Evolutionary conservation across 1,284 basidiomycete genomes (phyloP).

Genomic region (Cutaneotrichosporon dermatis): DNA sequence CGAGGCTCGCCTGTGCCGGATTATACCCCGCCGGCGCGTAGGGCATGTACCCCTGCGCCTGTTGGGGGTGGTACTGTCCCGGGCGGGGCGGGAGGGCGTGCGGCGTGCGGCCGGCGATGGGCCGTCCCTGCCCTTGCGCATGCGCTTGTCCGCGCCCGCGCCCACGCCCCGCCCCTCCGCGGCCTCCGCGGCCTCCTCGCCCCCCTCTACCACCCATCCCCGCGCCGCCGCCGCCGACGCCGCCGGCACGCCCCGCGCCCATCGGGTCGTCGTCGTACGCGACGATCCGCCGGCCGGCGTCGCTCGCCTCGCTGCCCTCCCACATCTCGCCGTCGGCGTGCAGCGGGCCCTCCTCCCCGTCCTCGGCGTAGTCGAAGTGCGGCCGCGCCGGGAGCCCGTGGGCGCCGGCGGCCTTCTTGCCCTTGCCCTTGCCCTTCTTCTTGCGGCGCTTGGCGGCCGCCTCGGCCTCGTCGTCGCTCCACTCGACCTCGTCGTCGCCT

Average conservation of each 20-base stretch:
- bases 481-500: slow-evolving; percentile 55
- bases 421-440: slow-evolving; percentile 14
- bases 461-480: slow-evolving; percentile 56
- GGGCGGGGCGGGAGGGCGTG: slow-evolving; percentile 9
- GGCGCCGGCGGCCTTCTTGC: slow-evolving; percentile 3
- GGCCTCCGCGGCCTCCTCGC: slow-evolving; percentile 12
- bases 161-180: slow-evolving; percentile 26
- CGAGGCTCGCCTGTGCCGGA: slow-evolving; percentile 10
- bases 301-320: slow-evolving; percentile 24
- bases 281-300: slow-evolving; percentile 13
- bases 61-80: not conserved
- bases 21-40: slow-evolving; percentile 15
- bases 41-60: slow-evolving; percentile 3
- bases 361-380: slow-evolving; percentile 41
- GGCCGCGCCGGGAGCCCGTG: slow-evolving; percentile 27
- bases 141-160: slow-evolving; percentile 3
- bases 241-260: not conserved
- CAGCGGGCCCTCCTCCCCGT: slow-evolving; percentile 17
- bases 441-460: slow-evolving; percentile 51
- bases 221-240: slow-evolving; percentile 14
- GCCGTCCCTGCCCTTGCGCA: not conserved
- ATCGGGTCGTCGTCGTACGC: slow-evolving; percentile 21
- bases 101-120: not conserved
- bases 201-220: slow-evolving; percentile 25
- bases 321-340: slow-evolving; percentile 28